Evolutionary conservation across 768 basidiomycete species (phyloP).

Genomic region (Tubosaeta brunneosetosa): DNA sequence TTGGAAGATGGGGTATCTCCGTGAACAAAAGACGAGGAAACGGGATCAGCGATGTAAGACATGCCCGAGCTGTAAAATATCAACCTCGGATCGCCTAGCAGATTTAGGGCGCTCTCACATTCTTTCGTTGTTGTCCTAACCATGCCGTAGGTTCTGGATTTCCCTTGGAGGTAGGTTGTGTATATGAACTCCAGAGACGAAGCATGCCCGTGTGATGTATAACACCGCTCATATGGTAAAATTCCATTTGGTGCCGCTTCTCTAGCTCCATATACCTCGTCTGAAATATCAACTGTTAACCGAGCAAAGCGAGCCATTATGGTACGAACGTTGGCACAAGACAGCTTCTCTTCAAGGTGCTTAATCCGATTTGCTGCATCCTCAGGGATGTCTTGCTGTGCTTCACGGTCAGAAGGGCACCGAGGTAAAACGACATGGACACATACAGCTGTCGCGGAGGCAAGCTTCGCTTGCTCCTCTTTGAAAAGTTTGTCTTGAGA

Average conservation of each 20-base stretch:
- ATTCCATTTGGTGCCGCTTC: constrained; percentile 66
- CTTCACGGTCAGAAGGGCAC: constrained; percentile 4
- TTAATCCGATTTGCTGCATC: constrained; percentile 71
- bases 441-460: constrained; percentile 43
- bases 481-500: constrained; percentile 86
- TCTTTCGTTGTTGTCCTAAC: constrained; percentile 63
- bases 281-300: constrained; percentile 28
- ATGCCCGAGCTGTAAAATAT: constrained; percentile 24
- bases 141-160: constrained; percentile 58
- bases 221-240: constrained; percentile 74
- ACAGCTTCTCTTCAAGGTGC: constrained; percentile 60
- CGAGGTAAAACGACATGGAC: constrained; percentile 1
- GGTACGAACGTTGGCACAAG: constrained; percentile 46
- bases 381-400: constrained; percentile 51
- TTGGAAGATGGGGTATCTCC: neutral
- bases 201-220: constrained; percentile 69
- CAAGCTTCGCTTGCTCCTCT: constrained; percentile 65
- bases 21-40: neutral
- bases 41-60: constrained; percentile 21
- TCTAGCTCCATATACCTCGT: constrained; percentile 50
- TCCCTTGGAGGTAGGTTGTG: constrained; percentile 40
- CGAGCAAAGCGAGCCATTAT: neutral
- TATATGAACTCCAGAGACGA: constrained; percentile 56
- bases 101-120: constrained; percentile 19
- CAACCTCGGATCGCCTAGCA: neutral